Percentiles rank a stretch among this genome's conserved stretches.
phyloP scores from a whole-genome alignment of 805 yeast genomes.

The Ogataea siamensis region DNA sequence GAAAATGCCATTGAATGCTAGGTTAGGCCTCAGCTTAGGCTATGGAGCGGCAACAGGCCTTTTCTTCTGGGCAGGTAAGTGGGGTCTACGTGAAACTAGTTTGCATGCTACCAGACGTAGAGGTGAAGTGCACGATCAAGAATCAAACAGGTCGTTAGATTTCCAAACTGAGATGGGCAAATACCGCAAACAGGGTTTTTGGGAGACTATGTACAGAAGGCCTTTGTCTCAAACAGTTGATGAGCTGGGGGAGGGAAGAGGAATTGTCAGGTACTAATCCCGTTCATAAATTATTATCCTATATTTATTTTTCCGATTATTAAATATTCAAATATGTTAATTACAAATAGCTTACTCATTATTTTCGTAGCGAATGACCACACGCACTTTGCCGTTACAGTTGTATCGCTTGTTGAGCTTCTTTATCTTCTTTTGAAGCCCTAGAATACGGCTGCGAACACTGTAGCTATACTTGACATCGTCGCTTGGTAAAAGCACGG shows the following conservation, averaged over 20 bases:
- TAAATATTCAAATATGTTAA: conserved; percentile 1
- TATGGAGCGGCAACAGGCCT: conserved; percentile 45
- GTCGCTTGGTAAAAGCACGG: conserved; percentile 42
- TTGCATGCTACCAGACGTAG: conserved; percentile 40
- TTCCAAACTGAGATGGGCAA: conserved; percentile 31
- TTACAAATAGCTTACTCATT: conserved; percentile 1
- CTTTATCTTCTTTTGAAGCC: conserved; percentile 58
- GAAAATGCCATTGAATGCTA: conserved; percentile 34
- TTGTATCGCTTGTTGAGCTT: conserved; percentile 46
- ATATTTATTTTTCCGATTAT: conserved; percentile 10
- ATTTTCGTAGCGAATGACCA: conserved; percentile 43
- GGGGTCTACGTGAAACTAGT: conserved; percentile 42
- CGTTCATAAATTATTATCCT: conserved; percentile 12
- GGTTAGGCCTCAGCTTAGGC: conserved; percentile 46
- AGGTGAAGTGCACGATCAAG: conserved; percentile 40
- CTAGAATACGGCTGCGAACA: conserved; percentile 55
- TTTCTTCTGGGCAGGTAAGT: conserved; percentile 55
- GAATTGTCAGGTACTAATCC: conserved; percentile 38
- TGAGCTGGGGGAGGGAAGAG: conserved; percentile 69
- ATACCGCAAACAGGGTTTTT: conserved; percentile 56
- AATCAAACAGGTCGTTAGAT: conserved; percentile 36
- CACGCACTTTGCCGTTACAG: conserved; percentile 49
- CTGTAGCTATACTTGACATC: conserved; percentile 59
- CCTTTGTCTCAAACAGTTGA: conserved; percentile 79
- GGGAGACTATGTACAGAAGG: conserved; percentile 79